Percentiles rank a stretch among this genome's conserved stretches.
These are phyloP conservation scores for Plantago elongata DNA, from an alignment of 257 asterid genomes.

Conservation along the genomic window DNA sequence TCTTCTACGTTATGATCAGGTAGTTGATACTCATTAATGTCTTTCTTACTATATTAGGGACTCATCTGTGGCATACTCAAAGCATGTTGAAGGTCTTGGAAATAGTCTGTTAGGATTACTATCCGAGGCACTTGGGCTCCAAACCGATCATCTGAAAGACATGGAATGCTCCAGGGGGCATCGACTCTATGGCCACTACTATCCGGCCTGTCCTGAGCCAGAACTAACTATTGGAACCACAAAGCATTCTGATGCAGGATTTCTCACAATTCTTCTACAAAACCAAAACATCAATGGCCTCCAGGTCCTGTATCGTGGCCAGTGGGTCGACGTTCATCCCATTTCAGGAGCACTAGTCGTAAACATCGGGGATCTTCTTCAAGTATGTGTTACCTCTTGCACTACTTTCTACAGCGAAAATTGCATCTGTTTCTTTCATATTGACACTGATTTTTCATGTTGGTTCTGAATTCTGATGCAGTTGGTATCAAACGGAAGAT, in stretches of 20 bases:
- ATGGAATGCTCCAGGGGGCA: conserved; percentile 17
- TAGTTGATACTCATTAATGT: no score
- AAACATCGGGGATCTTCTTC: conserved; percentile 20
- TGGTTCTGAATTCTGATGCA: neutral
- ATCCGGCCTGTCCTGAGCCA: conserved; percentile 21
- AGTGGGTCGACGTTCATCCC: conserved; percentile 17
- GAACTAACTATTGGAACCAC: conserved; percentile 16
- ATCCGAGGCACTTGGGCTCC: conserved; percentile 19
- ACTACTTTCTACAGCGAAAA: no score
- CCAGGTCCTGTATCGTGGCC: conserved; percentile 9
- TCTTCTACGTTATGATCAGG: no score
- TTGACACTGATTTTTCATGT: no score
- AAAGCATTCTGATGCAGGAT: conserved; percentile 16
- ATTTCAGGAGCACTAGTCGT: conserved; percentile 14
- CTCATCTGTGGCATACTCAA: neutral
- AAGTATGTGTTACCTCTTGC: conserved; percentile 1
- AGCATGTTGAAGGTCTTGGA: conserved; percentile 7
- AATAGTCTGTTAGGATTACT: conserved; percentile 6
- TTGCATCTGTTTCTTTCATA: no score
- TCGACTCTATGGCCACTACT: conserved; percentile 2
- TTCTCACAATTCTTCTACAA: conserved; percentile 18
- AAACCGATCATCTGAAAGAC: conserved; percentile 7
- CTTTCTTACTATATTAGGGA: neutral
- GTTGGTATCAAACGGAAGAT: conserved; percentile 34
- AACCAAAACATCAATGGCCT: conserved; percentile 5